Evolutionary conservation across 371 early-diverging fungal genomes (phyloP), one percentile per base, ranked within the genome.

Genomic region (Mucor plumbeus): DNA sequence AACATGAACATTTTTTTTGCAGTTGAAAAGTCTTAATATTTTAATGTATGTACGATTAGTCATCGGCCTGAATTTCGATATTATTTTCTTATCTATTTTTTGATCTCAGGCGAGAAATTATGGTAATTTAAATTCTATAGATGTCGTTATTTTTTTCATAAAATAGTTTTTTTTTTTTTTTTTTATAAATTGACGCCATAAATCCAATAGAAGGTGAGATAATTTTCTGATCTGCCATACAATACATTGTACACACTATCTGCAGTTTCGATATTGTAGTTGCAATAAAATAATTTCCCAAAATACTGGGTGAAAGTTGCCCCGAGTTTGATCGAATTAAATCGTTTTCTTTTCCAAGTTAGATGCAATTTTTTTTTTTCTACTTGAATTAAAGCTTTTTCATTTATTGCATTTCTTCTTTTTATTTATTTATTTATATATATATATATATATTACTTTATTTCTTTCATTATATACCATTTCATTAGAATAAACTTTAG

Each of bases 221-320:
- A 53, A 10, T 13, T 53, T 8, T 53, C 53, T 53, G 31, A 53
- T 53, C 53, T 10, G 31, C 31, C 13, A 10, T 5, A 26, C 53
- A 31, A 26, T 53, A 6, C 53, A 47, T 47, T 47, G 3, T 9
- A n/a, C 44, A 44, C 17, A 26, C 26, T 26, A 26, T 38, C 1
- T 11, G 5, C 38, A 38, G 5, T 38, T 26, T 26, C 3, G 26
- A 3, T 38, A 4, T 38, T 5, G 4, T 26, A 26, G 2, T 11
- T 5, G 11, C 38, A 38, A 38, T 11, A 11, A 11, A 38, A 9
- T 3, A 7, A 38, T 9, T 26, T 50, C 21, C 53, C 31, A 31
- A 31, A 53, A 56, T 34, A 17, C 1, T 39, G 59, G 59, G 59
- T 39, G 59, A 59, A 59, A 59, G 40, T 39, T 59, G 40, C 59